phyloP scores from a whole-genome alignment of 805 yeast species.

The Yamadazyma philogaea region DNA sequence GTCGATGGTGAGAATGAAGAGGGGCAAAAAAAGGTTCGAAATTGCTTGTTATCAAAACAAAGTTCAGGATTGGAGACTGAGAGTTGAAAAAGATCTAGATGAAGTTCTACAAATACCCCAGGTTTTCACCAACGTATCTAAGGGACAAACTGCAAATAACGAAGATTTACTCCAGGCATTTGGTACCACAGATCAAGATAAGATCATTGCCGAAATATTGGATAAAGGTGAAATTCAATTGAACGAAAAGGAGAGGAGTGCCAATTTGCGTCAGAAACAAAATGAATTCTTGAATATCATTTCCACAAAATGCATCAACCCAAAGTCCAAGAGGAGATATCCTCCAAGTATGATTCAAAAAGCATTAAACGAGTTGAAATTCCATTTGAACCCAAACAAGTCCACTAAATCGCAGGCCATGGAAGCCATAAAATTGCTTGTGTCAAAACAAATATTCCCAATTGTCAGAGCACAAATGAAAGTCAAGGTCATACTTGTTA shows the following conservation, averaged over 20 bases:
- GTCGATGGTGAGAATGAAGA: constrained; percentile 84
- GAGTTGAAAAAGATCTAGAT: constrained; percentile 88
- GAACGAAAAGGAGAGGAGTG: constrained; percentile 87
- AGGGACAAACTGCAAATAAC: constrained; percentile 88
- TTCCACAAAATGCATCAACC: constrained; percentile 89
- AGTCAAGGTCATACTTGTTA: constrained; percentile 58
- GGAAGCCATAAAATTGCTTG: constrained; percentile 80
- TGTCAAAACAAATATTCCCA: constrained; percentile 80
- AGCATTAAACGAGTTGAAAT: constrained; percentile 72
- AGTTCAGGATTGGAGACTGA: constrained; percentile 90
- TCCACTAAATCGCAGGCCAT: constrained; percentile 86
- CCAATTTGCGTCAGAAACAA: constrained; percentile 66
- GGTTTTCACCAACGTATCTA: constrained; percentile 87
- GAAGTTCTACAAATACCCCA: constrained; percentile 96
- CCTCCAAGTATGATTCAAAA: constrained; percentile 94
- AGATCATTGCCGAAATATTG: constrained; percentile 75
- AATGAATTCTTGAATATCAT: constrained; percentile 81
- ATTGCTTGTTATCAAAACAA: constrained; percentile 96
- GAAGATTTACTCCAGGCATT: constrained; percentile 76
- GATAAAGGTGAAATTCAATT: constrained; percentile 92
- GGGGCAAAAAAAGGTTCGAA: constrained; percentile 89
- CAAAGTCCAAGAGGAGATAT: constrained; percentile 82
- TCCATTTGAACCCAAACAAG: constrained; percentile 69
- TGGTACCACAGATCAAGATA: constrained; percentile 71
- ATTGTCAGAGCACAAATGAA: constrained; percentile 95